Conservation (phyloP, 345 rosid species). For the Syzygium grande region DNA sequence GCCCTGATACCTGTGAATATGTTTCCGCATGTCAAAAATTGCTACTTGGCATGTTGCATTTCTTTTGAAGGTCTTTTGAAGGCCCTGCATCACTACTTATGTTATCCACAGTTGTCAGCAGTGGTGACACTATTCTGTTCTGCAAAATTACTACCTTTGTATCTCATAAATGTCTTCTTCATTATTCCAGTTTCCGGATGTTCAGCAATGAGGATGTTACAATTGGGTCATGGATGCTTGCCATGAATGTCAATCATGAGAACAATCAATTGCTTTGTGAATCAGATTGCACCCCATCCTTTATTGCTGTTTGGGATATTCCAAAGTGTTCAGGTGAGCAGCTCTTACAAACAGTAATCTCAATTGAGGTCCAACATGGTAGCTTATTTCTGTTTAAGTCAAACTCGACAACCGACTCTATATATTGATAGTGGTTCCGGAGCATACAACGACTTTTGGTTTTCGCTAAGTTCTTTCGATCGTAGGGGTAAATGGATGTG, state of each 20-base stretch:
- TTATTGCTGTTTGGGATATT: conserved; percentile 89
- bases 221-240: conserved; percentile 97
- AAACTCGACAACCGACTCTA: background rate
- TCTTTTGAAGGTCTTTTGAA: background rate
- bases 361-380: background rate
- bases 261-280: conserved; percentile 59
- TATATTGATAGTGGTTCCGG: background rate
- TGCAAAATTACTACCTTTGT: background rate
- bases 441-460: background rate
- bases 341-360: conserved; percentile 1
- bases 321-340: conserved; percentile 90
- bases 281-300: conserved; percentile 63
- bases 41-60: background rate
- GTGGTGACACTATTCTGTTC: background rate
- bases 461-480: background rate
- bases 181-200: conserved; percentile 72
- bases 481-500: background rate
- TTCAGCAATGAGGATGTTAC: conserved; percentile 98
- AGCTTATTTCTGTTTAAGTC: background rate
- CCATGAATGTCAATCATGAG: conserved; percentile 97
- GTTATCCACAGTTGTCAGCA: background rate
- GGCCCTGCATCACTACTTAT: background rate
- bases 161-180: background rate
- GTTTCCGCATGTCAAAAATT: background rate
- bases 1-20: background rate